Conservation (phyloP, 1,284 basidiomycete genomes). For the Cutaneotrichosporon cavernicola region DNA sequence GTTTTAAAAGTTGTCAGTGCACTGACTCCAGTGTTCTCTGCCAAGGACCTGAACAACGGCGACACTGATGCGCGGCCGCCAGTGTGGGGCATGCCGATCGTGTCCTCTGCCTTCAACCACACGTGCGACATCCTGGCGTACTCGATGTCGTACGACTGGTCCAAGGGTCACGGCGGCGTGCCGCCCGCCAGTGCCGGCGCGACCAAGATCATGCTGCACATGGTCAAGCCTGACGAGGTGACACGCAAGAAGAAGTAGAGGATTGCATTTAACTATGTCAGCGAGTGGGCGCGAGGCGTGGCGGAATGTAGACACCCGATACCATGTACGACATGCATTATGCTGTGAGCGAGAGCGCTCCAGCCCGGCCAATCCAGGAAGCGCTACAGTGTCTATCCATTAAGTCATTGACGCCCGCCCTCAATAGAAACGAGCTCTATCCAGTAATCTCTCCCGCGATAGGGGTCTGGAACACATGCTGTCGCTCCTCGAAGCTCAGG, state of each 20-base stretch:
- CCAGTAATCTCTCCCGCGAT: conserved; percentile 46
- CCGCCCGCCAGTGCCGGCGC: conserved; percentile 61
- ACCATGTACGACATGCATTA: conserved; percentile 10
- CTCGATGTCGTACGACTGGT: conserved; percentile 85
- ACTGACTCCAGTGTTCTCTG: conserved; percentile 31
- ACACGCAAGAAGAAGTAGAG: conserved; percentile 55
- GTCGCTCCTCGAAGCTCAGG: conserved; percentile 42
- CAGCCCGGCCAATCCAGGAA: background rate
- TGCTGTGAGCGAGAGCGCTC: background rate
- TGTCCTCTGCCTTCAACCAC: conserved; percentile 74
- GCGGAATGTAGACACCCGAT: conserved; percentile 5
- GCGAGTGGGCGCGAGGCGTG: background rate
- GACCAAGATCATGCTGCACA: conserved; percentile 78
- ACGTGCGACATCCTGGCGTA: conserved; percentile 87
- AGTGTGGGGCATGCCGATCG: conserved; percentile 44
- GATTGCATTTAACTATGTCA: background rate
- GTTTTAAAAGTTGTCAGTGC: conserved; percentile 33
- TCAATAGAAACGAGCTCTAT: background rate
- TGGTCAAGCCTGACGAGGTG: conserved; percentile 84
- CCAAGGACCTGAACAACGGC: conserved; percentile 65
- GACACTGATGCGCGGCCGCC: conserved; percentile 64
- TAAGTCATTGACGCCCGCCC: background rate
- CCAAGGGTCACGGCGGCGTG: conserved; percentile 82
- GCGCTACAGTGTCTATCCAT: background rate
- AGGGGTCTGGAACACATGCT: conserved; percentile 42